A percentile compares a stretch with the other conserved stretches of the same genome.
Evolutionary conservation across 176 grass and related monocot species (phyloP).

Genomic region (Aegilops speltoides): DNA sequence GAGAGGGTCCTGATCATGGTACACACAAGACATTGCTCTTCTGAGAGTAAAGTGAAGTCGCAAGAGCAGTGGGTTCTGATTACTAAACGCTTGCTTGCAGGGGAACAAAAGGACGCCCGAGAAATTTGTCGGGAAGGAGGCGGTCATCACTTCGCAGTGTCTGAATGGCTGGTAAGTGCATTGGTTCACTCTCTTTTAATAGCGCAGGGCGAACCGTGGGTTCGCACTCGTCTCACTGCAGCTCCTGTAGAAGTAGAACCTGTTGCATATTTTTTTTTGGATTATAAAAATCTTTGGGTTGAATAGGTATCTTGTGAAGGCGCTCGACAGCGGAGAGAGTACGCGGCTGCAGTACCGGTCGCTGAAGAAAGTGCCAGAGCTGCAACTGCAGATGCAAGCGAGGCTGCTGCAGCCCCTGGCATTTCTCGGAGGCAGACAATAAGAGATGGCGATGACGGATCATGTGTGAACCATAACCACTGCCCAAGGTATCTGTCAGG

Average conservation of each 20-base stretch:
- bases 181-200: not conserved
- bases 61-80: slow-evolving; percentile 11
- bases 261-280: not conserved
- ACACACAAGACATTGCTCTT: not conserved
- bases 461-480: not conserved
- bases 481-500: not conserved
- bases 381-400: slow-evolving; percentile 8
- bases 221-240: not conserved
- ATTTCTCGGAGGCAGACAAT: slow-evolving; percentile 1
- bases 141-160: slow-evolving; percentile 75
- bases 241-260: not conserved
- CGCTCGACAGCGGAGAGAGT: slow-evolving; percentile 69
- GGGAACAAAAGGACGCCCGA: slow-evolving; percentile 74
- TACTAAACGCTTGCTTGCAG: slow-evolving; percentile 34
- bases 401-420: slow-evolving; percentile 24
- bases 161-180: slow-evolving; percentile 72
- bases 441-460: not conserved
- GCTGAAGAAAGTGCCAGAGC: slow-evolving; percentile 49
- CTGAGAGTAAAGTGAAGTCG: not conserved
- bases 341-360: slow-evolving; percentile 68
- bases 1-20: slow-evolving; percentile 78
- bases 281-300: not conserved
- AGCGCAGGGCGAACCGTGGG: not conserved
- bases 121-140: slow-evolving; percentile 81
- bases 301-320: slow-evolving; percentile 32